phyloP scores from a whole-genome alignment of 106 monocot genomes.

The Phalaenopsis aphrodite region DNA sequence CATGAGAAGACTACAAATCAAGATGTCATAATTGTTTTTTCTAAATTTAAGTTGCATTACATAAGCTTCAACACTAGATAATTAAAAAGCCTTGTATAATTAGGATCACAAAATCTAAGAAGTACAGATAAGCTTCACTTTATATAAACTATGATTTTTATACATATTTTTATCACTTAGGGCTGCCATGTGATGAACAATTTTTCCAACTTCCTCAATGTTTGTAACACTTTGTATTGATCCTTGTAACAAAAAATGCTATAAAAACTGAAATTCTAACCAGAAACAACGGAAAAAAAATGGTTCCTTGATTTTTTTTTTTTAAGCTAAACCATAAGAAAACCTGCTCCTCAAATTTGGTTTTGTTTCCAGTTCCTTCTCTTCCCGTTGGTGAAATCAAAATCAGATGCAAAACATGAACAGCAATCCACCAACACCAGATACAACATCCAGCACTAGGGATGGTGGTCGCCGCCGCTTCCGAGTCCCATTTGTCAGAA shows the following conservation, averaged over 20 bases:
- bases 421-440: not conserved
- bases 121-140: too few relatives aligned
- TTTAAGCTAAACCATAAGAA: constrained; percentile 30
- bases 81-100: too few relatives aligned
- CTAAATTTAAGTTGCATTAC: too few relatives aligned
- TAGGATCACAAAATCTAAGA: too few relatives aligned
- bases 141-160: too few relatives aligned
- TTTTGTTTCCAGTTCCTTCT: constrained; percentile 8
- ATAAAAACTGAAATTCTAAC: not conserved
- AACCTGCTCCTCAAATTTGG: constrained; percentile 19
- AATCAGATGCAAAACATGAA: not conserved
- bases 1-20: too few relatives aligned
- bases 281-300: not conserved
- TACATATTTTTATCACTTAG: not conserved
- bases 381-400: not conserved
- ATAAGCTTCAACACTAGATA: too few relatives aligned
- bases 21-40: too few relatives aligned
- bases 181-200: not conserved
- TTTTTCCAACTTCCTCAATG: not conserved
- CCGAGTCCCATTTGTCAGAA: constrained; percentile 36
- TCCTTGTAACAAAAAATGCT: not conserved
- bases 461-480: constrained; percentile 8
- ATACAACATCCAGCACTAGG: not conserved
- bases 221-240: not conserved
- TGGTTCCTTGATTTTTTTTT: constrained; percentile 21